Evolutionary conservation across 805 yeast genomes (phyloP), one percentile per base, ranked within the genome.

Genomic region (Zygosaccharomyces gambellarensis): DNA sequence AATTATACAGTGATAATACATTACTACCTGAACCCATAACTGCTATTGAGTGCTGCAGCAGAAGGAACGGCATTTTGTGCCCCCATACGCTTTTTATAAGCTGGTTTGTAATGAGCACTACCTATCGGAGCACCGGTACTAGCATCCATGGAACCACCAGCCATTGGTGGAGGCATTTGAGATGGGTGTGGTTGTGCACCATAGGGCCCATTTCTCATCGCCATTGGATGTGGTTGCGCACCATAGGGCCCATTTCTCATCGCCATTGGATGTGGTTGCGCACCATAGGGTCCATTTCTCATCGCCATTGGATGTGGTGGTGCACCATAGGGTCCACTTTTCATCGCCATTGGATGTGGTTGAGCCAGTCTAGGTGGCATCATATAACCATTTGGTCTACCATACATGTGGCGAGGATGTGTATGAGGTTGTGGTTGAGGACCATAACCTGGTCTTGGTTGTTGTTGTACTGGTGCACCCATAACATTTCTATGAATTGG

Each of bases 31-130:
- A 71, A 59, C 36, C 67, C 74, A 54, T 77, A 79, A 2, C 80
- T 78, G 55, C 77, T 71, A 4, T 70, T 58, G 31, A 68, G 48
- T 1, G 78, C 68, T 7, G 77, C 73, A 10, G 79, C 74, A 10
- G 78, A 68, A 2, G 76, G 73, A 28, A 73, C 40, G 41, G 61
- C 61, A 28, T 66, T 67, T 38, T 58, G 68, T 3, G 62, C 62
- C 21, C 63, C 61, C 43, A 65, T 62, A 39, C 64, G 60, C 52
- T 69, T 68, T 54, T 68, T 73, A 51, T 72, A 73, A 1, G 74
- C 73, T 23, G 76, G 75, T 45, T 63, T 66, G 51, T 67, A 71
- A 31, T 64, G 61, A 11, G 56, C 36, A 9, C 46, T 19, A 9
- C 48, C 30, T 5, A 49, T 42, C 3, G 50, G 25, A 14, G 38